phyloP scores from a whole-genome alignment of 2,329 filamentous ascomycete genomes.

The Xylaria arbuscula region DNA sequence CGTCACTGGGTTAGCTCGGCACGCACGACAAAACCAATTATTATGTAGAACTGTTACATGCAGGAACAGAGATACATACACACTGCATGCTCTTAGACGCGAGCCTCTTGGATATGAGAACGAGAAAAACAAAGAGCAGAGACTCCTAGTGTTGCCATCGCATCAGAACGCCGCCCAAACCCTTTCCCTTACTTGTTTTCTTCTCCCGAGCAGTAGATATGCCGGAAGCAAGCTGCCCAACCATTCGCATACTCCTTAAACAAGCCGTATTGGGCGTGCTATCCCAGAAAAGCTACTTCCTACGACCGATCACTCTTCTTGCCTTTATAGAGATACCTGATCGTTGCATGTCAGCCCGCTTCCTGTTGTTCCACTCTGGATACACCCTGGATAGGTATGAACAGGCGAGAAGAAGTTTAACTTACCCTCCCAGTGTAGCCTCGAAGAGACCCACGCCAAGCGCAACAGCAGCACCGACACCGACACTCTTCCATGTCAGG shows the following conservation, averaged over 20 bases:
- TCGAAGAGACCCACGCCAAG: constrained; percentile 62
- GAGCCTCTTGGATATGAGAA: constrained; percentile 12
- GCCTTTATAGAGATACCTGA: constrained; percentile 51
- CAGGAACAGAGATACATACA: constrained; percentile 30
- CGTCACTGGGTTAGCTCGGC: not conserved
- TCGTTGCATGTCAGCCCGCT: constrained; percentile 25
- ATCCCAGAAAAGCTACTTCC: not conserved
- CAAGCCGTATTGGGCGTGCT: not conserved
- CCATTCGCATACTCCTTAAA: not conserved
- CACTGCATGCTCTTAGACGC: constrained; percentile 29
- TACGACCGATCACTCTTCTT: constrained; percentile 49
- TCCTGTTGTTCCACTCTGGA: not conserved
- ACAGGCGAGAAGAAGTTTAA: constrained; percentile 37
- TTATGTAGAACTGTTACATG: constrained; percentile 10
- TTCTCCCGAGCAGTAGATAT: not conserved
- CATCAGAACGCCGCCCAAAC: constrained; percentile 24
- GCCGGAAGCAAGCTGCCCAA: not conserved
- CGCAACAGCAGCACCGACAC: constrained; percentile 63
- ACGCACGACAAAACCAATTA: not conserved
- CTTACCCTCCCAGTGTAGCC: constrained; percentile 61
- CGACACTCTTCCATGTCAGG: constrained; percentile 62
- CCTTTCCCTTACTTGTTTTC: constrained; percentile 10
- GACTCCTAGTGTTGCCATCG: constrained; percentile 31
- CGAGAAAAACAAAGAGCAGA: constrained; percentile 37
- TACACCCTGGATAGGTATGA: not conserved